A percentile compares a stretch with the other conserved stretches of the same genome.
Evolutionary conservation across 2,329 filamentous ascomycete genomes (phyloP).

Genomic region (Magnaporthiopsis poae): DNA sequence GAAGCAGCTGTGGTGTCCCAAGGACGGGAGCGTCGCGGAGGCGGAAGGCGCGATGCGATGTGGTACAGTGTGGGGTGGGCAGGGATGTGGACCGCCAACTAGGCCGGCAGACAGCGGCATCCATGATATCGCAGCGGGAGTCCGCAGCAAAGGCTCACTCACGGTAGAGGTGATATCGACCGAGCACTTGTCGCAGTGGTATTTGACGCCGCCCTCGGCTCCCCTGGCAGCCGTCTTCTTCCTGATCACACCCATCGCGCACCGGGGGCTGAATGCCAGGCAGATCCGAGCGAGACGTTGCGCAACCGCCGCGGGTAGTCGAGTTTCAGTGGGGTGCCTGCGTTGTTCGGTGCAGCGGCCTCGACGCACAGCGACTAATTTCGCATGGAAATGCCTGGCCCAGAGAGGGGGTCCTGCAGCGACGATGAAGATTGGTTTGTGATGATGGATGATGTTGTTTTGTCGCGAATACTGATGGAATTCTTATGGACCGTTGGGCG

Average conservation of each 20-base stretch:
- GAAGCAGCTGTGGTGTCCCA: neutral
- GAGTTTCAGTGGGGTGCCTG: neutral
- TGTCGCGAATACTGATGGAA: constrained; percentile 14
- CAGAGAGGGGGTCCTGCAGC: constrained; percentile 10
- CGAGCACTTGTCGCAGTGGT: constrained; percentile 93
- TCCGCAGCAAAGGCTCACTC: constrained; percentile 28
- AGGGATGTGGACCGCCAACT: neutral
- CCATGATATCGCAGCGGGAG: constrained; percentile 8
- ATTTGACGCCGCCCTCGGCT: constrained; percentile 83
- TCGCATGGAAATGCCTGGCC: constrained; percentile 9
- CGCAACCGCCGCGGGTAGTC: neutral
- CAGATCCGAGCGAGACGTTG: constrained; percentile 12
- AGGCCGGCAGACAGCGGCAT: neutral
- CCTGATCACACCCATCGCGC: constrained; percentile 78
- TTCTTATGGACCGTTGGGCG: neutral
- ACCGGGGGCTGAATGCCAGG: neutral
- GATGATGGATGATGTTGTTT: constrained; percentile 14
- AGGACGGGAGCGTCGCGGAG: neutral
- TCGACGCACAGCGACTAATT: constrained; percentile 13
- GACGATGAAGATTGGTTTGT: constrained; percentile 10
- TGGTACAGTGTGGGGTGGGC: neutral
- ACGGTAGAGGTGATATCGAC: constrained; percentile 95
- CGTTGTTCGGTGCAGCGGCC: constrained; percentile 13
- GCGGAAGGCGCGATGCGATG: neutral
- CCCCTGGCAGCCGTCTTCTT: constrained; percentile 85